These are phyloP conservation scores for Samsoniella hepiali DNA, from an alignment of 2,329 filamentous ascomycete species.

Conservation along the genomic window DNA sequence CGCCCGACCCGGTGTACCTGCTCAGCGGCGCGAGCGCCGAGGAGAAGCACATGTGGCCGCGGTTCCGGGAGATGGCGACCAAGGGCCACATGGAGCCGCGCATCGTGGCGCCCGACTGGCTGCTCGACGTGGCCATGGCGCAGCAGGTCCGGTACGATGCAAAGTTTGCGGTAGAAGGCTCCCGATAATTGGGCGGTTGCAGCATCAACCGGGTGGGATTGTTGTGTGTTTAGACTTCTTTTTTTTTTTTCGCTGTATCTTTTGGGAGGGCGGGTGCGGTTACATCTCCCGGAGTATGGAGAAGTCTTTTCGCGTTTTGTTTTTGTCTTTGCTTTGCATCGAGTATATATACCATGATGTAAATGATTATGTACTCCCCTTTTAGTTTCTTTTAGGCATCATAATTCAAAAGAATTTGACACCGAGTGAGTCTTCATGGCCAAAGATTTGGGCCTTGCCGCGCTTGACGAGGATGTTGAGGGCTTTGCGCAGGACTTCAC, in stretches of 20 bases:
- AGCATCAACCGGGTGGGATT: too few relatives aligned
- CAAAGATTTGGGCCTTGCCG: conserved; percentile 91
- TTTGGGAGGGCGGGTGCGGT: background rate
- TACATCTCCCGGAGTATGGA: conserved; percentile 4
- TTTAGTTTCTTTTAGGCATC: background rate
- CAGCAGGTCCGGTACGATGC: conserved; percentile 71
- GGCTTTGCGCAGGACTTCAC: conserved; percentile 73
- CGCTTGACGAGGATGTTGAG: conserved; percentile 80
- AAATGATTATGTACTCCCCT: background rate
- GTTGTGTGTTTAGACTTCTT: too few relatives aligned
- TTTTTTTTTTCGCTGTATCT: background rate
- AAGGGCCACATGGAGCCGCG: conserved; percentile 76
- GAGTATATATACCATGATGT: conserved; percentile 10
- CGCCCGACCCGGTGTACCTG: conserved; percentile 75
- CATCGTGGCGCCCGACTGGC: conserved; percentile 83
- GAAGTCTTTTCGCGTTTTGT: background rate
- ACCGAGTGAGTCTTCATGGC: conserved; percentile 79
- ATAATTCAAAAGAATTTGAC: conserved; percentile 86
- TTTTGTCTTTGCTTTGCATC: background rate
- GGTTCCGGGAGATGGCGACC: conserved; percentile 75
- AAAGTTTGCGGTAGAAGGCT: conserved; percentile 54
- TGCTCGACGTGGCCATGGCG: conserved; percentile 84
- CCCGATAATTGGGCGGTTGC: conserved; percentile 29
- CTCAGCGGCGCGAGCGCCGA: conserved; percentile 65
- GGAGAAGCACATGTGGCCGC: conserved; percentile 73